Conservation (phyloP, 768 basidiomycete species). For the Collybiopsis luxurians region DNA sequence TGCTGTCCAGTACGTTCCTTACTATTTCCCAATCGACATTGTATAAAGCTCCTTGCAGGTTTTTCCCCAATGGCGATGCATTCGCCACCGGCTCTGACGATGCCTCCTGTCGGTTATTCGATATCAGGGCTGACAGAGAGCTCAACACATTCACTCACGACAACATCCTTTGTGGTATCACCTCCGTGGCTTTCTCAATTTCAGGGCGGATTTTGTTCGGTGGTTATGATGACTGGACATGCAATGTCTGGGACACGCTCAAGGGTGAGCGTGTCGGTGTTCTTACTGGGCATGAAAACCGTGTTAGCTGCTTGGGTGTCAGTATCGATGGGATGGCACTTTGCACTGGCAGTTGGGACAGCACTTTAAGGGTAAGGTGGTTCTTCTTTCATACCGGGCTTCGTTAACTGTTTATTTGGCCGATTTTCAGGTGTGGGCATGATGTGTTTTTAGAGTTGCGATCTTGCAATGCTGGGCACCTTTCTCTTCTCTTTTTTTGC, state of each 20-base stretch:
- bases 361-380: constrained; percentile 79
- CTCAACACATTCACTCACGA: constrained; percentile 97
- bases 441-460: constrained; percentile 27
- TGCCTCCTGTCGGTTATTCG: constrained; percentile 96
- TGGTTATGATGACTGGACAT: constrained; percentile 99
- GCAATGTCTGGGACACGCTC: constrained; percentile 99
- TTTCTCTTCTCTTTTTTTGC: constrained; percentile 12
- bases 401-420: constrained; percentile 5
- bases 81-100: constrained; percentile 99
- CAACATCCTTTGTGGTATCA: constrained; percentile 98
- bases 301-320: constrained; percentile 95
- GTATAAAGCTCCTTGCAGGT: constrained; percentile 47
- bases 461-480: constrained; percentile 5
- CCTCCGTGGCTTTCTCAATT: constrained; percentile 97
- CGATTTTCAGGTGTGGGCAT: constrained; percentile 76
- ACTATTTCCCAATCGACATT: constrained; percentile 5
- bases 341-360: constrained; percentile 98
- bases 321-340: constrained; percentile 97
- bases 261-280: constrained; percentile 99
- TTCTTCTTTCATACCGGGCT: too few species aligned
- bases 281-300: constrained; percentile 95
- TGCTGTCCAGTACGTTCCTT: constrained; percentile 83
- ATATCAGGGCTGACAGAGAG: constrained; percentile 96
- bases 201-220: constrained; percentile 97
- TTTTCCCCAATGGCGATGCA: constrained; percentile 99